phyloP scores from a whole-genome alignment of 148 eudicot genomes.

The Persicaria tinctoria region DNA sequence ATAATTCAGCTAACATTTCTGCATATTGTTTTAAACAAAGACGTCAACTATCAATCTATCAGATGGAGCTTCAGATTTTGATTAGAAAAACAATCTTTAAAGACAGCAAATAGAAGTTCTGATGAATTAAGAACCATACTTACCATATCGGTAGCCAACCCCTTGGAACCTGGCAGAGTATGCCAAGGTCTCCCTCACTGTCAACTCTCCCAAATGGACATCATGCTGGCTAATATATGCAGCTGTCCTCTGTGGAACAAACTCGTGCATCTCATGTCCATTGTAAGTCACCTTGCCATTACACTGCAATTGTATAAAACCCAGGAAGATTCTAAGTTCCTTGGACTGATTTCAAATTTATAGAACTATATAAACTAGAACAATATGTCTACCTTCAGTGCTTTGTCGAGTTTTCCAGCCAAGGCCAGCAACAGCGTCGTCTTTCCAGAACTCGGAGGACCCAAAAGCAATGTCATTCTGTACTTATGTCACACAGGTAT shows the following conservation, averaged over 20 bases:
- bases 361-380: no score
- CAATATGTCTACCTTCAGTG: not conserved
- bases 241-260: no score
- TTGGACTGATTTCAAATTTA: no score
- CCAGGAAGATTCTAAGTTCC: no score
- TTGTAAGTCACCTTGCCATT: no score
- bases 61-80: not conserved
- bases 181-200: not conserved
- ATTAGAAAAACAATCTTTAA: not conserved
- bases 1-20: conserved; percentile 3
- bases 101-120: not conserved
- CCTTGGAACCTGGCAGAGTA: conserved; percentile 2
- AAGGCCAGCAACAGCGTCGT: no score
- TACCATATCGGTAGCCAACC: not conserved
- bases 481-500: not conserved
- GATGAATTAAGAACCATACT: not conserved
- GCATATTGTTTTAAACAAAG: not conserved
- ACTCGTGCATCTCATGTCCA: no score
- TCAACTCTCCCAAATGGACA: no score
- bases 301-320: not conserved
- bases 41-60: not conserved
- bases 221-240: no score
- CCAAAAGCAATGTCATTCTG: no score
- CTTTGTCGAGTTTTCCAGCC: not conserved
- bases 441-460: no score